A percentile compares a stretch with the other conserved stretches of the same genome.
These are phyloP conservation scores for Colletotrichum trifolii DNA, from an alignment of 2,329 filamentous ascomycete genomes.

Conservation along the genomic window DNA sequence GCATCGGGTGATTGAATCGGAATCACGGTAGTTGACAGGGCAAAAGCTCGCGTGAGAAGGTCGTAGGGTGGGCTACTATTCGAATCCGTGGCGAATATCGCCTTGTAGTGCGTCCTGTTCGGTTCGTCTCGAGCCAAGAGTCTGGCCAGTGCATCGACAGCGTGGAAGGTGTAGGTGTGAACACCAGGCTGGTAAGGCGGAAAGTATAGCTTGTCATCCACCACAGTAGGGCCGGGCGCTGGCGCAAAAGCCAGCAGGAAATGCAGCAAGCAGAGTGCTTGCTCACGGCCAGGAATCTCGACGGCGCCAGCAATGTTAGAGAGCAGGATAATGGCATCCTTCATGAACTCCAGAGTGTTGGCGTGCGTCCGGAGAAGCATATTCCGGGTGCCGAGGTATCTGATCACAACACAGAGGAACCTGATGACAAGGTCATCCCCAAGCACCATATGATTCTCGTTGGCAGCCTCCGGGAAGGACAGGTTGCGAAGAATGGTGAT, in stretches of 20 bases:
- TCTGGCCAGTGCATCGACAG: constrained; percentile 91
- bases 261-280: constrained; percentile 86
- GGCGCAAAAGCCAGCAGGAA: constrained; percentile 94
- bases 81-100: constrained; percentile 81
- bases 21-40: constrained; percentile 84
- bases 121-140: constrained; percentile 92
- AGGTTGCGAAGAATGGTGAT: constrained; percentile 93
- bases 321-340: constrained; percentile 88
- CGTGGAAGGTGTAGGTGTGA: constrained; percentile 89
- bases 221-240: constrained; percentile 72
- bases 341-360: constrained; percentile 97
- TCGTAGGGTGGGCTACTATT: constrained; percentile 75
- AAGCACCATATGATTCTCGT: constrained; percentile 77
- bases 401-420: constrained; percentile 84
- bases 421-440: constrained; percentile 83
- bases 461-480: constrained; percentile 72
- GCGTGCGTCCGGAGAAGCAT: constrained; percentile 83
- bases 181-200: constrained; percentile 81
- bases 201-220: constrained; percentile 74
- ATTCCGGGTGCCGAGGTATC: constrained; percentile 88
- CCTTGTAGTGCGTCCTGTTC: constrained; percentile 85
- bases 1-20: constrained; percentile 67
- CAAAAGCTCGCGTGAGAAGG: constrained; percentile 87
- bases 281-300: constrained; percentile 85
- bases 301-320: constrained; percentile 88